phyloP scores from a whole-genome alignment of 345 rosid species.

The Boechera stricta region DNA sequence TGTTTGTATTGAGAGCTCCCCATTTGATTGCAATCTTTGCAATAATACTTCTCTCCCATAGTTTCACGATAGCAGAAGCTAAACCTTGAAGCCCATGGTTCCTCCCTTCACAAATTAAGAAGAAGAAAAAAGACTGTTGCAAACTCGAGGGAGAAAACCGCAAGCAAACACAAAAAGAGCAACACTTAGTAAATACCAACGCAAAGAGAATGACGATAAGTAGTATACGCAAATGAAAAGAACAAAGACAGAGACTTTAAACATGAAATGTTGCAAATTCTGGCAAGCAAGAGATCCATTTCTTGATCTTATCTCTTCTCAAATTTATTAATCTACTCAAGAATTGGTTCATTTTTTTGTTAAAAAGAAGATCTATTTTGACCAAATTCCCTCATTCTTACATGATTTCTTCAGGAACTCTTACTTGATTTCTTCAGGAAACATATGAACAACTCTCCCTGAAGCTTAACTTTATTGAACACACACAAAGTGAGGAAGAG shows the following conservation, averaged over 20 bases:
- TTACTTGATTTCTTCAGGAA: not conserved
- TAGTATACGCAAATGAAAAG: not conserved
- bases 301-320: constrained; percentile 3
- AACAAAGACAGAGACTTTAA: not conserved
- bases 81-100: constrained; percentile 83
- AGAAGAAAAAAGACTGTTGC: constrained; percentile 18
- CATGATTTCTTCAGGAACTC: not conserved
- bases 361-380: not conserved
- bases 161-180: constrained; percentile 22
- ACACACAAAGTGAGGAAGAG: constrained; percentile 25
- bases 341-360: not conserved
- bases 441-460: constrained; percentile 4
- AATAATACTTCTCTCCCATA: constrained; percentile 79
- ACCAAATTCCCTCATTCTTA: not conserved
- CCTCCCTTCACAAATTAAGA: constrained; percentile 59
- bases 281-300: constrained; percentile 15
- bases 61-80: constrained; percentile 74
- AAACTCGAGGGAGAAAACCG: constrained; percentile 24
- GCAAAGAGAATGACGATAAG: not conserved
- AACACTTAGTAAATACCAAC: constrained; percentile 6
- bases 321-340: not conserved
- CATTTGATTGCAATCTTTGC: constrained; percentile 88
- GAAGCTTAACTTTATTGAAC: not conserved
- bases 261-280: not conserved
- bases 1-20: constrained; percentile 75